A percentile compares a stretch with the other conserved stretches of the same genome.
phyloP scores from a whole-genome alignment of 1,284 basidiomycete genomes.

The Microbotryomycetes sp. region DNA sequence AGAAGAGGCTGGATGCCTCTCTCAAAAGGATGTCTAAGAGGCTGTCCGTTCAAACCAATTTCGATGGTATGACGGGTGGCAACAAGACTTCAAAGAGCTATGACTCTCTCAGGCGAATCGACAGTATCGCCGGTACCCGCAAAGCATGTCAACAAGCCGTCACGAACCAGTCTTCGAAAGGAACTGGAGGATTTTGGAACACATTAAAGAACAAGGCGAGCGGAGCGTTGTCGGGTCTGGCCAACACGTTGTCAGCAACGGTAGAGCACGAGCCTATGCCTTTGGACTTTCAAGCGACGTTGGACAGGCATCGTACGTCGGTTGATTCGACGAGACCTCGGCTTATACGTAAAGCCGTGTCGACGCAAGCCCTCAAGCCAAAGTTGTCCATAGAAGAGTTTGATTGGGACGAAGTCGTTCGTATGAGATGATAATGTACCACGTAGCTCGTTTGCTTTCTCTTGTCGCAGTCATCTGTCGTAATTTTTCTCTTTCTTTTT shows the following conservation, averaged over 20 bases:
- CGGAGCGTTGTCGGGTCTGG: background rate
- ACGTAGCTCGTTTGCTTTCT: no score
- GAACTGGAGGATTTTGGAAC: background rate
- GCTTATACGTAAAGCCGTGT: background rate
- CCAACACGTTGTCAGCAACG: background rate
- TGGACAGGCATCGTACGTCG: background rate
- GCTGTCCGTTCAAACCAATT: background rate
- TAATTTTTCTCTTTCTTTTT: no score
- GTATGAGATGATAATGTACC: no score
- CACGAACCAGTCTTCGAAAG: background rate
- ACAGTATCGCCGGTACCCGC: background rate
- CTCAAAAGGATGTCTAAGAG: background rate
- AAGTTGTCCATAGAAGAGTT: background rate
- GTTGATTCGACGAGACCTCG: background rate
- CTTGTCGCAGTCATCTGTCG: no score
- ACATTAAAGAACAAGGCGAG: background rate
- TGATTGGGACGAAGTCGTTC: background rate
- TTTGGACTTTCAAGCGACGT: background rate
- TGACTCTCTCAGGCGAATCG: background rate
- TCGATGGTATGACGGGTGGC: background rate
- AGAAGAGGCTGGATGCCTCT: background rate
- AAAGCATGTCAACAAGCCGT: background rate
- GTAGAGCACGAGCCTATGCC: background rate
- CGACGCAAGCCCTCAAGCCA: background rate
- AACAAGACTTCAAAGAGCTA: background rate